Evolutionary conservation across 768 basidiomycete species (phyloP).

Genomic region (Lentinula lateritia): DNA sequence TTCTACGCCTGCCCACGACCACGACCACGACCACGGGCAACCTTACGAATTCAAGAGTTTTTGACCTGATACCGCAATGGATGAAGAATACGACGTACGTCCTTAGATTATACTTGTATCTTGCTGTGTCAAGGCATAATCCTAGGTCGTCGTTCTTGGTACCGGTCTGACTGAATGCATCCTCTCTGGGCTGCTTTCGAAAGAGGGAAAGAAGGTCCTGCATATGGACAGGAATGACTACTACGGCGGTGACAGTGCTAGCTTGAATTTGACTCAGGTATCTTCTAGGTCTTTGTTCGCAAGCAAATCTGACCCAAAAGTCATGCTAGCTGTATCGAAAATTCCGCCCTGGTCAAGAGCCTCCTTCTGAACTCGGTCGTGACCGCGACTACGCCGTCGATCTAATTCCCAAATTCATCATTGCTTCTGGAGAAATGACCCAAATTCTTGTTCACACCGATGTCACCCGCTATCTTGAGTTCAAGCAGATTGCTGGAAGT

Average conservation of each 20-base stretch:
- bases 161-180: constrained; percentile 99
- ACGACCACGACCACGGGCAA: background rate
- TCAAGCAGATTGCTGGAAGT: constrained; percentile 99
- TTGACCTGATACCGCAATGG: constrained; percentile 52
- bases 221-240: constrained; percentile 99
- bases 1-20: background rate
- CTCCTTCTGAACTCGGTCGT: constrained; percentile 84
- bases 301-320: background rate
- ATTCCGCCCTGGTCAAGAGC: constrained; percentile 73
- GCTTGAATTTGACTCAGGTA: constrained; percentile 96
- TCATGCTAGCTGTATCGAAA: constrained; percentile 82
- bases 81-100: constrained; percentile 95
- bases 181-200: constrained; percentile 95
- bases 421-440: constrained; percentile 95
- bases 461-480: constrained; percentile 97
- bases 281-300: constrained; percentile 15
- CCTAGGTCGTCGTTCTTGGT: constrained; percentile 84
- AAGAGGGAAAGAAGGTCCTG: constrained; percentile 99
- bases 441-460: constrained; percentile 99
- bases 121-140: constrained; percentile 8
- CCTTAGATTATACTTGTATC: too few relatives aligned
- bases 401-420: constrained; percentile 98
- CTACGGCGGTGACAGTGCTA: constrained; percentile 96
- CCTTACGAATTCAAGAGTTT: background rate
- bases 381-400: constrained; percentile 98